phyloP scores from a whole-genome alignment of 345 rosid genomes.

The Bruguiera gymnorhiza region DNA sequence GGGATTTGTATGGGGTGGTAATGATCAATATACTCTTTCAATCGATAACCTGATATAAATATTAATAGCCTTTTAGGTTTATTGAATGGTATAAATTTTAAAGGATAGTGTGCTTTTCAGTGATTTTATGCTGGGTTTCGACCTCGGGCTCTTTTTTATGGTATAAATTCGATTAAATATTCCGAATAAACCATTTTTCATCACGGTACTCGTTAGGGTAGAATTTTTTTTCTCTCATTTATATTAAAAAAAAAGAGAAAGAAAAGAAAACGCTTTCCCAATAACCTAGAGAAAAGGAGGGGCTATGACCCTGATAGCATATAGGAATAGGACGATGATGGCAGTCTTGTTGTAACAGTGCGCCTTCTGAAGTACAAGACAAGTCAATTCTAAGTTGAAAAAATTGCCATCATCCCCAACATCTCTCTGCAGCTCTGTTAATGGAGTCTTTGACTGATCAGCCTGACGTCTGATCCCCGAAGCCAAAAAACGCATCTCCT shows the following conservation, averaged over 20 bases:
- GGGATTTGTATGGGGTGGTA: not conserved
- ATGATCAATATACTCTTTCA: not conserved
- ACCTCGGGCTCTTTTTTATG: too few relatives aligned
- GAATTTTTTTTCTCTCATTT: too few relatives aligned
- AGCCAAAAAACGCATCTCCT: not conserved
- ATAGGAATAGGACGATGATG: constrained; percentile 9
- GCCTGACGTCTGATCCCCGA: constrained; percentile 14
- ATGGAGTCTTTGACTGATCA: constrained; percentile 16
- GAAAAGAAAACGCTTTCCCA: not conserved
- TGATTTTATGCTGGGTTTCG: too few relatives aligned
- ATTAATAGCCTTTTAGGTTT: not conserved
- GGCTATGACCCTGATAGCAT: too few relatives aligned
- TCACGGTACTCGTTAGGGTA: too few relatives aligned
- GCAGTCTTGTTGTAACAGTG: not conserved
- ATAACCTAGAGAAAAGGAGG: too few relatives aligned
- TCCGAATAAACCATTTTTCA: too few relatives aligned
- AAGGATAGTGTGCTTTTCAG: not conserved
- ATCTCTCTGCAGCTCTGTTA: not conserved
- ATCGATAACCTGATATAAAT: not conserved
- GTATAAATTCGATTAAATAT: too few relatives aligned
- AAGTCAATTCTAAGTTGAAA: constrained; percentile 9
- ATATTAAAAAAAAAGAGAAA: too few relatives aligned
- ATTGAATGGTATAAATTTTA: not conserved
- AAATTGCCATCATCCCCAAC: not conserved
- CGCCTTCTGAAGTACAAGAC: constrained; percentile 21